phyloP scores from a whole-genome alignment of 192 early-diverging fungal species.

The Backusella parvicylindrica region DNA sequence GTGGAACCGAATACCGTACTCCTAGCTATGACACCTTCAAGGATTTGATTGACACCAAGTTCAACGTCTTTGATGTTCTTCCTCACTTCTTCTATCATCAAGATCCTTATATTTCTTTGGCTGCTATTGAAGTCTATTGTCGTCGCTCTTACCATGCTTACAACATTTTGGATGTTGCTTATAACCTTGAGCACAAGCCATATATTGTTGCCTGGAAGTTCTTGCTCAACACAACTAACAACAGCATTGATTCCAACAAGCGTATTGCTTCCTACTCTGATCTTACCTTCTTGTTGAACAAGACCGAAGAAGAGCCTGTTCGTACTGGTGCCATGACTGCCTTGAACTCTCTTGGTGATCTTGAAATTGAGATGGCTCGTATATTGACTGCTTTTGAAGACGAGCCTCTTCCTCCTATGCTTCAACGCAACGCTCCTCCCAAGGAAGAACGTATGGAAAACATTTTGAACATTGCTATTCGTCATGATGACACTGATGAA shows the following conservation, averaged over 20 bases:
- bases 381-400: constrained; percentile 59
- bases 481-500: constrained; percentile 60
- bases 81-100: constrained; percentile 91
- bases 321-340: constrained; percentile 89
- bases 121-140: constrained; percentile 94
- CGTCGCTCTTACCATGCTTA: constrained; percentile 98
- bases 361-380: constrained; percentile 59
- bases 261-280: constrained; percentile 80
- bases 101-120: constrained; percentile 70
- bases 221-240: constrained; percentile 50
- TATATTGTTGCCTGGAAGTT: constrained; percentile 79
- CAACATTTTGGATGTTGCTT: constrained; percentile 83
- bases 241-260: constrained; percentile 47
- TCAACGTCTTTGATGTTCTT: constrained; percentile 94
- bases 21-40: constrained; percentile 77
- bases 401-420: constrained; percentile 29
- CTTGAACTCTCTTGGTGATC: constrained; percentile 62
- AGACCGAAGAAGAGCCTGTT: constrained; percentile 65
- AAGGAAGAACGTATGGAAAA: constrained; percentile 58
- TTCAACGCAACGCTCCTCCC: constrained; percentile 1
- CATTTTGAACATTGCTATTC: constrained; percentile 82
- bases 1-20: constrained; percentile 62
- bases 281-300: constrained; percentile 72
- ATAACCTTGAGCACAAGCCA: constrained; percentile 58
- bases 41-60: constrained; percentile 87